Conservation (phyloP, 2,329 filamentous ascomycete genomes). For the Penicillium sp. region DNA sequence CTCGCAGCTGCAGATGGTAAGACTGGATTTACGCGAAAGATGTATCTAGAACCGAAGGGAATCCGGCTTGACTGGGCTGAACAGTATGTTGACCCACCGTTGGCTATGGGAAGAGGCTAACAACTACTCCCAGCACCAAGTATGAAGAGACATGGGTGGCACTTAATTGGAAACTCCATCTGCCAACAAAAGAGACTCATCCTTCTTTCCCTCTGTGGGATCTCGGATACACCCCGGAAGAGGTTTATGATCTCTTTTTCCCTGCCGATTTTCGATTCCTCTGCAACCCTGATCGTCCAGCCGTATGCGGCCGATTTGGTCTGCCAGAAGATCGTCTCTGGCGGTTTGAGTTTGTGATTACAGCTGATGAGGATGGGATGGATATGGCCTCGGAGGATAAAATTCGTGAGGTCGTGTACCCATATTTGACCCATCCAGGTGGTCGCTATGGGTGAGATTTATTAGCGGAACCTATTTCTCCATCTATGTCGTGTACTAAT, state of each 20-base stretch:
- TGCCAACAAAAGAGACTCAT: constrained; percentile 52
- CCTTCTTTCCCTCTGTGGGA: constrained; percentile 55
- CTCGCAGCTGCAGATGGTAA: constrained; percentile 56
- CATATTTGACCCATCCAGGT: constrained; percentile 32
- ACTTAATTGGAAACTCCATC: constrained; percentile 49
- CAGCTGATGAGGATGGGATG: constrained; percentile 34
- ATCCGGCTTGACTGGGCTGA: constrained; percentile 40
- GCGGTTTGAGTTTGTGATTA: constrained; percentile 47
- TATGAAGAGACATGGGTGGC: constrained; percentile 52
- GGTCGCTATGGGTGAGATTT: constrained; percentile 29
- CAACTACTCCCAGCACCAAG: constrained; percentile 12
- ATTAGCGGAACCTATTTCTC: background rate
- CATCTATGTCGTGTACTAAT: no score
- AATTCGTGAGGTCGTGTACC: constrained; percentile 28
- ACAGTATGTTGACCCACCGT: constrained; percentile 8
- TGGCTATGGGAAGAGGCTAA: constrained; percentile 4
- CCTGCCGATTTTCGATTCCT: constrained; percentile 52
- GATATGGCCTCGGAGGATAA: constrained; percentile 25
- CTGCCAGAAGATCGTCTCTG: constrained; percentile 46
- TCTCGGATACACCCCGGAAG: constrained; percentile 49
- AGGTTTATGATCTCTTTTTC: constrained; percentile 56
- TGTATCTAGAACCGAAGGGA: constrained; percentile 50
- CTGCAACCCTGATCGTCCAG: constrained; percentile 46
- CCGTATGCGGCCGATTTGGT: constrained; percentile 53
- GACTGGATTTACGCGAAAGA: constrained; percentile 51